These are phyloP conservation scores for Saccharomyces hybrid DNA, from an alignment of 1,139 yeast genomes.

Conservation along the genomic window DNA sequence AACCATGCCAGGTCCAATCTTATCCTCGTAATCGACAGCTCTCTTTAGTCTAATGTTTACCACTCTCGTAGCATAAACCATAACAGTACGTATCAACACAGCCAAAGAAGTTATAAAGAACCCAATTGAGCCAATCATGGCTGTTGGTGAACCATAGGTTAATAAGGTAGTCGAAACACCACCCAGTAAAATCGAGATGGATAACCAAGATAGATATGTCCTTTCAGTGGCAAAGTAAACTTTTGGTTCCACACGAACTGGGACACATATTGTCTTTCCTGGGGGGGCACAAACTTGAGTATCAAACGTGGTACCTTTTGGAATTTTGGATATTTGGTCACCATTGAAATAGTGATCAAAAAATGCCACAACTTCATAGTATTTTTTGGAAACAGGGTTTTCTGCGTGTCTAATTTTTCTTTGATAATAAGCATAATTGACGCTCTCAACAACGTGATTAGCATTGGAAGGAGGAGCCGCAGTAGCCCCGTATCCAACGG, in stretches of 20 bases:
- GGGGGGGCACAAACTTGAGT: conserved; percentile 59
- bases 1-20: conserved; percentile 76
- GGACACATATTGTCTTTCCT: conserved; percentile 67
- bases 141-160: conserved; percentile 56
- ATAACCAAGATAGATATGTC: conserved; percentile 70
- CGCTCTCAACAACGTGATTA: conserved; percentile 28
- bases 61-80: conserved; percentile 74
- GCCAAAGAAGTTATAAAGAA: conserved; percentile 74
- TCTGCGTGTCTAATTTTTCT: conserved; percentile 21
- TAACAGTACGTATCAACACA: conserved; percentile 66
- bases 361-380: conserved; percentile 15
- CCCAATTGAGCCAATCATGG: conserved; percentile 82
- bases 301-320: conserved; percentile 75
- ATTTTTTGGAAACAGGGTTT: conserved; percentile 17
- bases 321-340: conserved; percentile 65
- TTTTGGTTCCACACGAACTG: conserved; percentile 76
- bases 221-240: conserved; percentile 81
- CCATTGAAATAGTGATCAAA: conserved; percentile 48
- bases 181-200: conserved; percentile 63
- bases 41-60: conserved; percentile 72
- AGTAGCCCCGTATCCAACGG: conserved; percentile 39
- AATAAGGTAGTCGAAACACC: conserved; percentile 66
- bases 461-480: conserved; percentile 9
- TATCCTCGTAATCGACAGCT: conserved; percentile 81
- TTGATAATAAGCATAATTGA: conserved; percentile 21